Evolutionary conservation across 2,329 filamentous ascomycete species (phyloP), one percentile per base, ranked within the genome.

Genomic region (Pestalotiopsis sp.): DNA sequence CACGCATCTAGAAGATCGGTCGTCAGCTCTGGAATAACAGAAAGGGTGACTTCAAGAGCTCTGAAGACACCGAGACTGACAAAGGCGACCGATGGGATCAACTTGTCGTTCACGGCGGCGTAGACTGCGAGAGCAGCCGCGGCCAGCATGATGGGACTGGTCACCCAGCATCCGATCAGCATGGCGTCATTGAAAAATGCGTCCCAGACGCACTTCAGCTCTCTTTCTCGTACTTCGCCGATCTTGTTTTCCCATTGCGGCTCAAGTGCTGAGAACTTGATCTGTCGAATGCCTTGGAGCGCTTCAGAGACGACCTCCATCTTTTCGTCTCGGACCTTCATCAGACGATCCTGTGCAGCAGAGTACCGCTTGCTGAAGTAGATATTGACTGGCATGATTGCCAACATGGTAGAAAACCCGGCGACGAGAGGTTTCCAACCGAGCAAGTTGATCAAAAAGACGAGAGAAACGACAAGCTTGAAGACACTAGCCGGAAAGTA

Each of bases 201-300:
- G 52, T 82, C 84, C 89, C 91, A 93, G 45, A 93, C 85, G 25
- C 88, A 88, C 4, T 80, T 79, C 11, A 95, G 84, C 76, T 95
- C 93, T 61, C 85, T 87, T 58, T 90, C 86, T 74, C 93, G 85
- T 7, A 90, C 87, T 70, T 86, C 78, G 70, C 85, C 79, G 76
- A 96, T 92, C 70, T 90, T 92, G 17, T 85, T 83, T 77, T 94
- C 89, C 93, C 93, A 95, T 73, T 92, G 89, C 23, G 83, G 81
- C 78, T 95, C 93, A 2, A 94, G 80, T 1, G 93, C 93, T 0
- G 92, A 92, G 73, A 95, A 94, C 75, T 96, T 96, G 81, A 96
- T 93, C 78, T 96, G 93, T 1, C 92, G 88, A 71, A 95, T 95
- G 7, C 93, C 93, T 73, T 92, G 88, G 1, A 96, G 81, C 0